Evolutionary conservation across 805 yeast species (phyloP).

Genomic region (Aciculoconidium aculeatum): DNA sequence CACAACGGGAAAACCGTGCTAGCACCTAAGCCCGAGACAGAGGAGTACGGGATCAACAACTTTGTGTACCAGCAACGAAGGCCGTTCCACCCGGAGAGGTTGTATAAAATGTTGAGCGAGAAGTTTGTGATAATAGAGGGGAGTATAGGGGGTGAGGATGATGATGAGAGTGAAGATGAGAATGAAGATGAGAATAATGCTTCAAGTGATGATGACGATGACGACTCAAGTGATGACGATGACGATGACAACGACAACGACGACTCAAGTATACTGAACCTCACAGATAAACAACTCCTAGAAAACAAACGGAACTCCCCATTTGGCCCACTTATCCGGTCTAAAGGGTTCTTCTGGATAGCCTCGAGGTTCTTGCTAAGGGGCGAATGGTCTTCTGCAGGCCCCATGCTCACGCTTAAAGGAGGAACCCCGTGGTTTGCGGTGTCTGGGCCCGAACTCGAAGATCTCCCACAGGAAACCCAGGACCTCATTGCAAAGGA

Average conservation of each 20-base stretch:
- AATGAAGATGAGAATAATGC: slow-evolving; percentile 10
- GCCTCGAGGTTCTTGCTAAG: slow-evolving; percentile 35
- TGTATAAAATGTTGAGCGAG: slow-evolving; percentile 28
- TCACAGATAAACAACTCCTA: slow-evolving; percentile 20
- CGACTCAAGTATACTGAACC: slow-evolving; percentile 9
- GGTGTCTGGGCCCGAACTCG: slow-evolving; percentile 23
- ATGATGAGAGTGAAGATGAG: slow-evolving; percentile 9
- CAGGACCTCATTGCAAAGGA: slow-evolving; percentile 26
- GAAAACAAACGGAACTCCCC: slow-evolving; percentile 29
- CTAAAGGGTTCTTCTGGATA: slow-evolving; percentile 42
- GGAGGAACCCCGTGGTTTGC: slow-evolving; percentile 42
- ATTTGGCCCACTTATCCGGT: slow-evolving; percentile 33
- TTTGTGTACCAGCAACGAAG: slow-evolving; percentile 36
- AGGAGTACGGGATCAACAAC: slow-evolving; percentile 41
- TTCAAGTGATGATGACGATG: slow-evolving; percentile 15
- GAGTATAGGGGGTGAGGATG: slow-evolving; percentile 13
- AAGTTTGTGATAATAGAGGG: slow-evolving; percentile 27
- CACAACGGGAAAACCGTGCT: slow-evolving; percentile 20
- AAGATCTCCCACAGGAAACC: slow-evolving; percentile 25
- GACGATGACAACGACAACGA: slow-evolving; percentile 9
- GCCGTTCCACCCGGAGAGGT: slow-evolving; percentile 42
- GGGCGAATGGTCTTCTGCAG: slow-evolving; percentile 43
- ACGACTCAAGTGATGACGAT: slow-evolving; percentile 1
- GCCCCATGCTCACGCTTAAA: slow-evolving; percentile 34
- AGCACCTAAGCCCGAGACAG: slow-evolving; percentile 42